phyloP scores from a whole-genome alignment of 495 filamentous ascomycete species.

The Neurospora sp. region DNA sequence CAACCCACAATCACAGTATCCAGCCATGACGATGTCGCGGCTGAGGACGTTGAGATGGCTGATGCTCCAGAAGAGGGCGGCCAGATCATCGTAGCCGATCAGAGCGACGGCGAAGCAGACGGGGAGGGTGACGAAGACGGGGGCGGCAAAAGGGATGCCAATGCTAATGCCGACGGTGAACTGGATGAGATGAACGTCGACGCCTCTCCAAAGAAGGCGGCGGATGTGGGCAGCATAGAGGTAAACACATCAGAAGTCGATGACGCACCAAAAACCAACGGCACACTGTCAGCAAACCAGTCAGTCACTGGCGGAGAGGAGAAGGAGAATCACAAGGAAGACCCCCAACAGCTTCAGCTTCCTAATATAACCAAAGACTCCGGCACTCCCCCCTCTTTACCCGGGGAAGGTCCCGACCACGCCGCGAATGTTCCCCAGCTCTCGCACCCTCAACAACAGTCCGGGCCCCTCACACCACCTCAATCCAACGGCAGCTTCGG shows the following conservation, averaged over 20 bases:
- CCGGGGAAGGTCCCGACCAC: conserved; percentile 17
- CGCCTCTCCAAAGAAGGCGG: background rate
- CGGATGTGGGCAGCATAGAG: conserved; percentile 29
- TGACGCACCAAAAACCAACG: conserved; percentile 23
- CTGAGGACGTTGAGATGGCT: conserved; percentile 36
- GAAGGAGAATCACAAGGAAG: conserved; percentile 1
- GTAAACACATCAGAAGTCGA: conserved; percentile 30
- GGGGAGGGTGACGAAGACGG: conserved; percentile 12
- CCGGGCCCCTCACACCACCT: conserved; percentile 34
- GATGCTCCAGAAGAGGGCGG: conserved; percentile 30
- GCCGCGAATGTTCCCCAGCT: conserved; percentile 9
- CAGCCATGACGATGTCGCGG: conserved; percentile 14
- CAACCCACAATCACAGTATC: conserved; percentile 21
- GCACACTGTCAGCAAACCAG: conserved; percentile 15
- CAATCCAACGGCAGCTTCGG: conserved; percentile 39
- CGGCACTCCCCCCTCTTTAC: conserved; percentile 29
- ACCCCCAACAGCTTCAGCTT: conserved; percentile 16
- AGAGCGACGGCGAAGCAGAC: conserved; percentile 16
- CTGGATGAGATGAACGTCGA: conserved; percentile 14
- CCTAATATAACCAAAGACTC: conserved; percentile 14
- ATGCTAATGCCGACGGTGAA: conserved; percentile 1
- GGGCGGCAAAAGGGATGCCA: conserved; percentile 2
- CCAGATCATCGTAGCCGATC: conserved; percentile 33
- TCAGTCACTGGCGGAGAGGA: conserved; percentile 9
- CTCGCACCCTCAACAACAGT: conserved; percentile 15